Conservation (phyloP, 768 basidiomycete species). For the Lactifluus hygrophoroides region DNA sequence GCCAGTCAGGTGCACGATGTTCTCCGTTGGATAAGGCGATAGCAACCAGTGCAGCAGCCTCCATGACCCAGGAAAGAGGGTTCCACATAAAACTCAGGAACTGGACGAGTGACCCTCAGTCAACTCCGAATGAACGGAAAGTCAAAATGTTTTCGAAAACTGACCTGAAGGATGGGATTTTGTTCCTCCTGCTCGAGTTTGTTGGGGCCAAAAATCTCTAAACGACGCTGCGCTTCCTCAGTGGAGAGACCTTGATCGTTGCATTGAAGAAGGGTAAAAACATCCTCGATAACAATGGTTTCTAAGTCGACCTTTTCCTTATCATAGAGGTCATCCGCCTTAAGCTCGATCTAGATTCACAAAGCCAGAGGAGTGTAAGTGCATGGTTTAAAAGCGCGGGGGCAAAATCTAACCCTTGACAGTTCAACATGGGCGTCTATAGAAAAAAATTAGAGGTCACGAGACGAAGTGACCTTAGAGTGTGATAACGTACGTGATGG, state of each 20-base stretch:
- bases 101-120: conserved; percentile 29
- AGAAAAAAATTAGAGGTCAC: conserved; percentile 4
- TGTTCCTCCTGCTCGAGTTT: conserved; percentile 88
- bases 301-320: conserved; percentile 99
- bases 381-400: background rate
- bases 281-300: conserved; percentile 93
- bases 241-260: conserved; percentile 65
- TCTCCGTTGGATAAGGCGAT: conserved; percentile 95
- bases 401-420: conserved; percentile 45
- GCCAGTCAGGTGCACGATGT: conserved; percentile 83
- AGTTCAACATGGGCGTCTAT: conserved; percentile 84
- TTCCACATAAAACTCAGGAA: conserved; percentile 99
- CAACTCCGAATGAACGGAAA: background rate
- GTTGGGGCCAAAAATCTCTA: conserved; percentile 93
- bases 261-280: conserved; percentile 93
- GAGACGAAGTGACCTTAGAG: background rate
- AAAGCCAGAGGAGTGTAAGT: background rate
- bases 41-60: conserved; percentile 88
- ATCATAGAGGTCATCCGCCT: conserved; percentile 90
- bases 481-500: conserved; percentile 50
- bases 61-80: conserved; percentile 99
- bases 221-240: conserved; percentile 74
- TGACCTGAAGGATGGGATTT: conserved; percentile 52
- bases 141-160: background rate
- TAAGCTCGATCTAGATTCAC: conserved; percentile 60